A percentile compares a stretch with the other conserved stretches of the same genome.
Evolutionary conservation across 129 eudicot genomes (phyloP).

Genomic region (Flaveria bidentis): DNA sequence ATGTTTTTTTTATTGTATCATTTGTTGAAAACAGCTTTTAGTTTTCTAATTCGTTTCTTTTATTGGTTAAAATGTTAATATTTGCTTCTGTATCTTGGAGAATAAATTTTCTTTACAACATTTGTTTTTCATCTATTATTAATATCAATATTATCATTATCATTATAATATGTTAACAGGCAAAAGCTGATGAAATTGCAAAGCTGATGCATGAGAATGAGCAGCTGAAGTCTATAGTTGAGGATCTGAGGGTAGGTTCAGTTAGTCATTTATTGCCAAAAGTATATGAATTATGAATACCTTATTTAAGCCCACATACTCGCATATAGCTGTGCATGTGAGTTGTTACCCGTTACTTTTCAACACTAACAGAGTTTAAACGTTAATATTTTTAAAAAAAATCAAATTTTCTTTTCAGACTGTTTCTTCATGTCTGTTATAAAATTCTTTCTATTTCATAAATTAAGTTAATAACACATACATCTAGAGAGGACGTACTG

Average conservation of each 20-base stretch:
- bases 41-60: neutral
- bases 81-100: constrained; percentile 17
- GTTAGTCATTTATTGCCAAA: constrained; percentile 1
- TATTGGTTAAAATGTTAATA: constrained; percentile 13
- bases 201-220: constrained; percentile 84
- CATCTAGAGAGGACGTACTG: neutral
- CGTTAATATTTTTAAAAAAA: neutral
- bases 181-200: constrained; percentile 96
- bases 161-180: constrained; percentile 43
- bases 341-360: neutral
- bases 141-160: neutral
- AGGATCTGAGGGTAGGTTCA: constrained; percentile 64
- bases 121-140: neutral
- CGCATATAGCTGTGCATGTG: constrained; percentile 13
- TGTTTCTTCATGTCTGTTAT: constrained; percentile 15
- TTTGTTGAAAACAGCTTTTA: constrained; percentile 5
- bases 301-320: neutral
- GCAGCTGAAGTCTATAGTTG: constrained; percentile 72
- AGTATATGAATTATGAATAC: constrained; percentile 8
- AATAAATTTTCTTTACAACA: neutral
- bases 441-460: neutral
- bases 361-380: neutral
- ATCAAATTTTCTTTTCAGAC: constrained; percentile 22
- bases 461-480: constrained; percentile 10
- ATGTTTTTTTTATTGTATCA: constrained; percentile 1